These are phyloP conservation scores for Apostasia ramifera DNA, from an alignment of 106 monocot genomes.

Conservation along the genomic window DNA sequence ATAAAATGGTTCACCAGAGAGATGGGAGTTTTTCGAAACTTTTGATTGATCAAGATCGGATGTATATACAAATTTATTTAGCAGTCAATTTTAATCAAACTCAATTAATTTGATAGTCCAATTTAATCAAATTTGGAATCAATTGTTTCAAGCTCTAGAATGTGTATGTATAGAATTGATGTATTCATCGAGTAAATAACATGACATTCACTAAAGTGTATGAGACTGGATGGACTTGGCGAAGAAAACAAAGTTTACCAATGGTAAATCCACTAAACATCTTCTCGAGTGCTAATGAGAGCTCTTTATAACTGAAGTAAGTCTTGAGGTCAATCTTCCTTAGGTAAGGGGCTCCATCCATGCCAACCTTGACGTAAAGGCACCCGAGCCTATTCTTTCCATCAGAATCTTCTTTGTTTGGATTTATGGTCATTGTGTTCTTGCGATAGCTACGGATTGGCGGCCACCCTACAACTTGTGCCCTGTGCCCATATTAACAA, in stretches of 20 bases:
- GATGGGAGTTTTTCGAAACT: too few species aligned
- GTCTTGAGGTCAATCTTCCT: slow-evolving; percentile 59
- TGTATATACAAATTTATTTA: too few species aligned
- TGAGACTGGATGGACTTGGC: too few species aligned
- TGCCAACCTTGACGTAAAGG: slow-evolving; percentile 65
- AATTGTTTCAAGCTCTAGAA: too few species aligned
- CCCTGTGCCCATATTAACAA: slow-evolving; percentile 21
- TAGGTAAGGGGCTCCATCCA: slow-evolving; percentile 71
- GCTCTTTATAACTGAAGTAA: slow-evolving; percentile 52
- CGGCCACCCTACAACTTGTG: slow-evolving; percentile 77
- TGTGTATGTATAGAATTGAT: too few species aligned
- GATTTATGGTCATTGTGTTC: slow-evolving; percentile 46
- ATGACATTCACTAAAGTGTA: too few species aligned
- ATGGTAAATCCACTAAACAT: slow-evolving; percentile 71
- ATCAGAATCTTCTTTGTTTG: slow-evolving; percentile 32
- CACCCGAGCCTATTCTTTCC: slow-evolving; percentile 35
- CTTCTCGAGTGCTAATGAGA: slow-evolving; percentile 51
- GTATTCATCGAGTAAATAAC: too few species aligned
- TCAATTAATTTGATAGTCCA: too few species aligned
- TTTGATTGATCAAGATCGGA: too few species aligned
- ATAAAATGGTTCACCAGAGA: too few species aligned
- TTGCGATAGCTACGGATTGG: slow-evolving; percentile 58
- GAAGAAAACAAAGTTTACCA: slow-evolving; percentile 25
- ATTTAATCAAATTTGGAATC: too few species aligned
- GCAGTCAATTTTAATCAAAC: too few species aligned